A percentile compares a stretch with the other conserved stretches of the same genome.
Evolutionary conservation across 257 asterid species (phyloP).

Genomic region (Solanum pinnatisectum): DNA sequence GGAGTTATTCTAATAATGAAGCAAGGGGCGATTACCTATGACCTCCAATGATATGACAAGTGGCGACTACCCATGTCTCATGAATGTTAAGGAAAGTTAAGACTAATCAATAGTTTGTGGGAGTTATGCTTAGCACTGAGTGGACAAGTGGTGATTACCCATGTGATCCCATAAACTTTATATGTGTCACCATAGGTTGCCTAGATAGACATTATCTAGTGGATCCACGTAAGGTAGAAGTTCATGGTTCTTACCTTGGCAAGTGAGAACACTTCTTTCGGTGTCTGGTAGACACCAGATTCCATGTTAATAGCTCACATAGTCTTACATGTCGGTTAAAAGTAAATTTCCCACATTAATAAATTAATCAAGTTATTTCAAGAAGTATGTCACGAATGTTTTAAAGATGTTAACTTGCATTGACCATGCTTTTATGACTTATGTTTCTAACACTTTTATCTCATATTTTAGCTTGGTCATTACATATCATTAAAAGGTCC

Average conservation of each 20-base stretch:
- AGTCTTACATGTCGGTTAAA: not conserved
- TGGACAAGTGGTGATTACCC: not conserved
- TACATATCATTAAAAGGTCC: not conserved
- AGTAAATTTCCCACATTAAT: not conserved
- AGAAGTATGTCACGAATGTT: not conserved
- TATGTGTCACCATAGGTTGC: not conserved
- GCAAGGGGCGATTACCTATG: not conserved
- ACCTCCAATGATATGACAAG: not conserved
- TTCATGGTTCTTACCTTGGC: not conserved
- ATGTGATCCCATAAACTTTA: not conserved
- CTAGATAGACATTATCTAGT: not conserved
- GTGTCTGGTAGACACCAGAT: not conserved
- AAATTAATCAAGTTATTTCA: not conserved
- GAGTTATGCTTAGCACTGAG: not conserved
- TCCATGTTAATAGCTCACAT: not conserved
- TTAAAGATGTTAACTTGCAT: not conserved
- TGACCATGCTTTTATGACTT: not conserved
- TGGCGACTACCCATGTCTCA: not conserved
- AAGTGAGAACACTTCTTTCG: not conserved
- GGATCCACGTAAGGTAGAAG: not conserved
- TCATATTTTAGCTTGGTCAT: not conserved
- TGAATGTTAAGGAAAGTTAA: not conserved
- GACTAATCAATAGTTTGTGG: not conserved
- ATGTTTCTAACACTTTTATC: not conserved
- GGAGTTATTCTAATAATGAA: too few species aligned